A percentile compares a stretch with the other conserved stretches of the same genome.
phyloP scores from a whole-genome alignment of 2,329 filamentous ascomycete species.

The Aspergillus felis region DNA sequence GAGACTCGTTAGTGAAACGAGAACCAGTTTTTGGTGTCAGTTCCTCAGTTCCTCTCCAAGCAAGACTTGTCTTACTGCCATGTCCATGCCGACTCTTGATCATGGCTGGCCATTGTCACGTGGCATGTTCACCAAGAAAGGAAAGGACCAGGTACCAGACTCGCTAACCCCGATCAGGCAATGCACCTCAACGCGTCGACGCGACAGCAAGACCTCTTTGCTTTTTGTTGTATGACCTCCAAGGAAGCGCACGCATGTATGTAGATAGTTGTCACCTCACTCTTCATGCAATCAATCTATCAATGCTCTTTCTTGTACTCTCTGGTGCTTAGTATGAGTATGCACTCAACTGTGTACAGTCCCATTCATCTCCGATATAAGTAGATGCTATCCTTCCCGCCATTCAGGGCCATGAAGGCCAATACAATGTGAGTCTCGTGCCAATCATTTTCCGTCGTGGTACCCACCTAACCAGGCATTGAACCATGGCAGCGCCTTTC shows the following conservation, averaged over 20 bases:
- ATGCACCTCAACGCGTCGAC: neutral
- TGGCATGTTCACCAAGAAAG: too few species aligned
- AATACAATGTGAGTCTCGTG: neutral
- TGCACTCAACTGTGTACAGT: neutral
- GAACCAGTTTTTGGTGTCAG: too few species aligned
- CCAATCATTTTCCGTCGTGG: neutral
- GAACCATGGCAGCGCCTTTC: neutral
- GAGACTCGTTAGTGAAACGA: too few species aligned
- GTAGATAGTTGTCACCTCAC: too few species aligned
- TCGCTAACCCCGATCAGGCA: neutral
- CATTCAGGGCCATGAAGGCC: neutral
- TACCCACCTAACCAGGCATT: neutral
- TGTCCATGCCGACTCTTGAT: too few species aligned
- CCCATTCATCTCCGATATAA: neutral
- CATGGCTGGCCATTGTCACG: too few species aligned
- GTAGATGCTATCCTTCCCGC: neutral
- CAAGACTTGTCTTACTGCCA: too few species aligned
- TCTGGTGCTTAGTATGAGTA: neutral
- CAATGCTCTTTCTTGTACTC: neutral
- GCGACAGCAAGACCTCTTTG: neutral
- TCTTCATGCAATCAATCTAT: neutral
- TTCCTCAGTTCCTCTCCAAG: too few species aligned
- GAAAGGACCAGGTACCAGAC: neutral
- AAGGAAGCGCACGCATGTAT: neutral
- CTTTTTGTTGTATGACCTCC: neutral